Conservation (phyloP, 108 stramenopile genomes). For the Cyclotella atomus region DNA sequence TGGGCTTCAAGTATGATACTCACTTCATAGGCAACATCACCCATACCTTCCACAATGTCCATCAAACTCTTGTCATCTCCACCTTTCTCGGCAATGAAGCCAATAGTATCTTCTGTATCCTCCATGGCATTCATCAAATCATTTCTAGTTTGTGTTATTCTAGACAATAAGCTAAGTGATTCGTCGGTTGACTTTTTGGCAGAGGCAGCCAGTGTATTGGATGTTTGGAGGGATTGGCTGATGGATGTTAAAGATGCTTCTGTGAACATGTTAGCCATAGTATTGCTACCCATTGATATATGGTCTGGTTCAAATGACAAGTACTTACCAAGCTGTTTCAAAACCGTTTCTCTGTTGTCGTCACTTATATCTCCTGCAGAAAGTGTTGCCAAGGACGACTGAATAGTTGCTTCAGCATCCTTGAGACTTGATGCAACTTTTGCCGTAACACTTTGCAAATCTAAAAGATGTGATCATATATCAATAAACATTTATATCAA, state of each 20-base stretch:
- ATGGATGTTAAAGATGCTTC: background rate
- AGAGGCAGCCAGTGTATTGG: slow-evolving; percentile 7
- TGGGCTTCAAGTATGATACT: background rate
- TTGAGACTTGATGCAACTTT: slow-evolving; percentile 7
- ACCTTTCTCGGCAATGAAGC: slow-evolving; percentile 6
- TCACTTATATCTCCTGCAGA: slow-evolving; percentile 2
- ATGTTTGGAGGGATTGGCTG: slow-evolving; percentile 3
- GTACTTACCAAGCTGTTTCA: slow-evolving; percentile 10
- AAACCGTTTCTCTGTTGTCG: background rate
- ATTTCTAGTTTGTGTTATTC: background rate
- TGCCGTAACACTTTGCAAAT: slow-evolving; percentile 2
- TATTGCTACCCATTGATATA: background rate
- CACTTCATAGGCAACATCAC: slow-evolving; percentile 10
- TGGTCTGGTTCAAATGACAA: no score
- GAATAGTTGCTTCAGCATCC: background rate
- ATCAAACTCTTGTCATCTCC: background rate
- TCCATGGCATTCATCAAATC: slow-evolving; percentile 11
- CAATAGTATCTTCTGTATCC: slow-evolving; percentile 9
- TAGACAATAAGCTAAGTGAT: background rate
- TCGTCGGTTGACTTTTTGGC: slow-evolving; percentile 8
- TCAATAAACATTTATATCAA: no score
- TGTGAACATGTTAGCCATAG: background rate
- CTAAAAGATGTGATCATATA: background rate
- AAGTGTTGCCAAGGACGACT: background rate
- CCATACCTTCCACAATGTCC: background rate